Conservation (phyloP, 2,329 filamentous ascomycete genomes). For the Pyrenochaeta sp. region DNA sequence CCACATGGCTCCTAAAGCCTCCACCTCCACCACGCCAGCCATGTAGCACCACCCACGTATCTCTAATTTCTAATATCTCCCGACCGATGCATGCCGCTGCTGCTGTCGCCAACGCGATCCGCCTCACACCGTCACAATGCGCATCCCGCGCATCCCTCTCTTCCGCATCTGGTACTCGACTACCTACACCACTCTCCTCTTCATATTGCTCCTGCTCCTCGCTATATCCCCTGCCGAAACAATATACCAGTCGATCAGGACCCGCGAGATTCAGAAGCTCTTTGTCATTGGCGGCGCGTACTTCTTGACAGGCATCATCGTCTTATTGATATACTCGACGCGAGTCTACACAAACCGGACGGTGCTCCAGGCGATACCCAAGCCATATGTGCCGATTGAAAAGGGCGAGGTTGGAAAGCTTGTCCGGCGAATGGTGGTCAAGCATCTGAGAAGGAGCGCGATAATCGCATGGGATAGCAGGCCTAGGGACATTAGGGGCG, state of each 20-base stretch:
- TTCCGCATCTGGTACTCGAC: conserved; percentile 83
- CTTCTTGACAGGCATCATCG: conserved; percentile 72
- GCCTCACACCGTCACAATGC: conserved; percentile 38
- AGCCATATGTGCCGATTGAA: conserved; percentile 83
- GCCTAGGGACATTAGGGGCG: conserved; percentile 66
- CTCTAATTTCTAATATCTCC: conserved; percentile 34
- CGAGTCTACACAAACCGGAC: conserved; percentile 87
- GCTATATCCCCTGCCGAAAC: conserved; percentile 80
- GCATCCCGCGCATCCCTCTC: conserved; percentile 64
- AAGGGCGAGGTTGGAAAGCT: conserved; percentile 79
- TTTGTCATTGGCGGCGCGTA: conserved; percentile 82
- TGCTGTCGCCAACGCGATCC: conserved; percentile 4
- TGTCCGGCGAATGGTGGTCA: conserved; percentile 78
- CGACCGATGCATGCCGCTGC: conserved; percentile 28
- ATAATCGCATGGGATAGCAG: conserved; percentile 79
- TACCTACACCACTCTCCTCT: conserved; percentile 77
- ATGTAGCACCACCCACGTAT: conserved; percentile 28
- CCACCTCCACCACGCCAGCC: conserved; percentile 14
- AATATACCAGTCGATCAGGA: conserved; percentile 76
- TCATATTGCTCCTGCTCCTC: conserved; percentile 75
- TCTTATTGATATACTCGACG: conserved; percentile 78
- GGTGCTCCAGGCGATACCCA: conserved; percentile 82
- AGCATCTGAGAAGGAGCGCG: conserved; percentile 77
- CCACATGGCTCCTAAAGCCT: conserved; percentile 16
- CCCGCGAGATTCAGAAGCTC: conserved; percentile 76